phyloP scores from a whole-genome alignment of 2,329 filamentous ascomycete genomes.

The Rutstroemia sydowiana region DNA sequence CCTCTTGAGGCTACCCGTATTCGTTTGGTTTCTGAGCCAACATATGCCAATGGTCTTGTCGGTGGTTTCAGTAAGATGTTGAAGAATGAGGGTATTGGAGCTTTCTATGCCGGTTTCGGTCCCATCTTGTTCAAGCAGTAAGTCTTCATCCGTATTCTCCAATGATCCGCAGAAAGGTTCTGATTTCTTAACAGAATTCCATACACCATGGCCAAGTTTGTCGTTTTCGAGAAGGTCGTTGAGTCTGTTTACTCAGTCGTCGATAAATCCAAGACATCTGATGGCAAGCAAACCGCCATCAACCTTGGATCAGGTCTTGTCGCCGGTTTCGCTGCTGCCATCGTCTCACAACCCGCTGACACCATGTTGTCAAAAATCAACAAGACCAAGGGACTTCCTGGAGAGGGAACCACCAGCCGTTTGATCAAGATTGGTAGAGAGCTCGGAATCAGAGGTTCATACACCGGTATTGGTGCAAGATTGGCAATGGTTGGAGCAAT shows the following conservation, averaged over 20 bases:
- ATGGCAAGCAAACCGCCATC: constrained; percentile 65
- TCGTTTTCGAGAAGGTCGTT: constrained; percentile 83
- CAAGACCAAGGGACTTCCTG: constrained; percentile 83
- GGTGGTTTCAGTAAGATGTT: constrained; percentile 77
- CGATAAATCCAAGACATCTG: constrained; percentile 65
- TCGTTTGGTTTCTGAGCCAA: constrained; percentile 82
- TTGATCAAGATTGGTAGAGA: constrained; percentile 84
- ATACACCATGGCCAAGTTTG: constrained; percentile 94
- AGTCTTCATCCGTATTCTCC: constrained; percentile 26
- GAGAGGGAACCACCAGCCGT: constrained; percentile 74
- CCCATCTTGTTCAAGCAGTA: constrained; percentile 78
- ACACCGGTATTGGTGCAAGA: constrained; percentile 74
- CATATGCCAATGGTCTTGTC: constrained; percentile 73
- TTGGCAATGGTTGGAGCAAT: constrained; percentile 34
- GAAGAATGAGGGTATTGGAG: constrained; percentile 73
- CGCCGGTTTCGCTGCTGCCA: constrained; percentile 77
- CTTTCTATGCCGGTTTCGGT: constrained; percentile 88
- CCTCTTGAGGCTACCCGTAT: constrained; percentile 90
- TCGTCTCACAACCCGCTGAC: constrained; percentile 84
- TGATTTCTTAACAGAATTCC: constrained; percentile 50
- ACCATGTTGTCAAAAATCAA: constrained; percentile 96
- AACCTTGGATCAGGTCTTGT: constrained; percentile 74
- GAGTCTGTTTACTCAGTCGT: constrained; percentile 62
- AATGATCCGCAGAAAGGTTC: not conserved
- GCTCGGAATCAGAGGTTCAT: constrained; percentile 72